Evolutionary conservation across 352 stramenopile genomes (phyloP), one percentile per base, ranked within the genome.

Genomic region (Globisporangium parvum): DNA sequence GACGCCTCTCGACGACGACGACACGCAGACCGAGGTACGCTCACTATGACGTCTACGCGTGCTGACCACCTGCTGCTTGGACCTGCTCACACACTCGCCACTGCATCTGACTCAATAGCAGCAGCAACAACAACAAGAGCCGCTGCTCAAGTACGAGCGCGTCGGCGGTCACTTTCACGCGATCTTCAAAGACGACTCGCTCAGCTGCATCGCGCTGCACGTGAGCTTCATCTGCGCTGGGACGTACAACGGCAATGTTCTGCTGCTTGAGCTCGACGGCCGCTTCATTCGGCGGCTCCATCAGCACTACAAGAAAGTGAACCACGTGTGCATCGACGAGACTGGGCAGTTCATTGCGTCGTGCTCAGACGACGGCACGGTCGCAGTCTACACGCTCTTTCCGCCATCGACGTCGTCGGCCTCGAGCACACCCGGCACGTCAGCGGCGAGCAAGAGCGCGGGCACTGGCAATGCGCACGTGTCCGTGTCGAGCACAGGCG

Each of bases 291-390:
- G 81, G 8, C 79, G 80, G 0, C 67, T 93, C 47, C 84, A 93
- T 53, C 80, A 93, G 57, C 84, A 93, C 65, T 91, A 91, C 68
- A 93, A 93, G 63, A 91, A 91, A 53, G 84, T 93, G 12, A 90
- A 93, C 60, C 71, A 89, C 55, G 79, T 93, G 50, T 87, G 74
- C 55, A 88, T 93, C 45, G 84, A 93, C 55, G 84, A 93, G 57
- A 91, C 80, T 0, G 84, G 84, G 23, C 28, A 91, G 72, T 88
- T 82, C 57, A 93, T 93, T 44, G 84, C 82, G 2, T 93, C 84
- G 12, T 91, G 84, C 61, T 93, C 84, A 41, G 84, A 93, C 48
- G 84, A 93, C 48, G 84, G 84, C 28, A 93, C 84, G 1, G 84
- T 93, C 23, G 84, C 80, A 0, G 77, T 91, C 23, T 91, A 91